Percentiles rank a stretch among this genome's conserved stretches.
Conservation (phyloP, 1,139 yeast species). For the Geotrichum candidum region DNA sequence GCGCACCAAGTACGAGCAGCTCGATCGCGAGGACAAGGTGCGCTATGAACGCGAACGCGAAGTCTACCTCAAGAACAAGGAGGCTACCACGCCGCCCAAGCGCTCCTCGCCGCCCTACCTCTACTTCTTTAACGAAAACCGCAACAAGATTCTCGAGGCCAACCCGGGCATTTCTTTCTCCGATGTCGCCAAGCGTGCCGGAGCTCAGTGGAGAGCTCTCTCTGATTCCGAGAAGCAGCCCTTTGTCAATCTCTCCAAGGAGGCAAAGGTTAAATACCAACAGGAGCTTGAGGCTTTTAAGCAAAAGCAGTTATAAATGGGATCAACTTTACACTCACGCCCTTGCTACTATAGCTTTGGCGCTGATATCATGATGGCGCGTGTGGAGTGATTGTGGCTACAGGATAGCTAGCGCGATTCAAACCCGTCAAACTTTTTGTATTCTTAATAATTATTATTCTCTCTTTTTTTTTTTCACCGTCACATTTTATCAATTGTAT, state of each 20-base stretch:
- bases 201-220: neutral
- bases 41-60: constrained; percentile 96
- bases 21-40: constrained; percentile 93
- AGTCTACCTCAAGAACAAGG: constrained; percentile 45
- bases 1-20: constrained; percentile 80
- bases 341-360: too few relatives aligned
- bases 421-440: too few relatives aligned
- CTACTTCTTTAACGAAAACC: neutral
- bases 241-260: neutral
- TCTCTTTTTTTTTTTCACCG: too few relatives aligned
- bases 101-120: neutral
- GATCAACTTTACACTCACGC: neutral
- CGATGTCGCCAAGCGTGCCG: neutral
- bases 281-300: neutral
- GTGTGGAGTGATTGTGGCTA: neutral
- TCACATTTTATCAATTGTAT: too few relatives aligned
- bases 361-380: neutral
- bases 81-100: neutral
- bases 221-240: constrained; percentile 2
- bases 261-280: neutral
- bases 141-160: neutral
- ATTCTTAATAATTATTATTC: too few relatives aligned
- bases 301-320: neutral
- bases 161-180: neutral
- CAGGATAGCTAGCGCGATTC: too few relatives aligned